Evolutionary conservation across 768 basidiomycete species (phyloP).

Genomic region (Auricularia heimuer): DNA sequence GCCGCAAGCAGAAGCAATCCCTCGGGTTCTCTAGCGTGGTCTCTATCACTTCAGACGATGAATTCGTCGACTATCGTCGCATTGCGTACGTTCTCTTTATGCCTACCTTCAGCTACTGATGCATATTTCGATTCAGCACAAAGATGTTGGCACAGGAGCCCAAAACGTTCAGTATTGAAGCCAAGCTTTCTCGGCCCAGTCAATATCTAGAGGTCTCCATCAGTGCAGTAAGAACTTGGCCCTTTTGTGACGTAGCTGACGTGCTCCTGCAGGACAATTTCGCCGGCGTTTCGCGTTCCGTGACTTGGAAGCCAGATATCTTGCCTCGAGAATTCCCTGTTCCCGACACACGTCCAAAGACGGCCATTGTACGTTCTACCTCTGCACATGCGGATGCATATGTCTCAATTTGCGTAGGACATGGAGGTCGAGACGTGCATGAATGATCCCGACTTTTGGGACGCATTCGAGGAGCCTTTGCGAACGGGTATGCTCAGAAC

Average conservation of each 20-base stretch:
- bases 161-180: constrained; percentile 52
- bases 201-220: constrained; percentile 54
- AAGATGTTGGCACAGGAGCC: constrained; percentile 44
- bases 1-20: constrained; percentile 15
- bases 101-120: background rate
- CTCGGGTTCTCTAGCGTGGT: constrained; percentile 62
- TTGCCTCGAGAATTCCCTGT: constrained; percentile 50
- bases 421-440: constrained; percentile 57
- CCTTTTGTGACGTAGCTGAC: constrained; percentile 7
- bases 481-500: background rate
- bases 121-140: constrained; percentile 37
- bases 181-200: constrained; percentile 61
- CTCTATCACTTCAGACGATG: constrained; percentile 64
- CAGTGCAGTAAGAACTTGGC: constrained; percentile 40
- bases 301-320: constrained; percentile 50
- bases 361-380: constrained; percentile 35
- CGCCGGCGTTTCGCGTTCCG: constrained; percentile 51
- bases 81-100: constrained; percentile 45
- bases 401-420: constrained; percentile 33
- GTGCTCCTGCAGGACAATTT: constrained; percentile 48
- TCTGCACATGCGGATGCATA: background rate
- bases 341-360: constrained; percentile 61
- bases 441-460: constrained; percentile 61
- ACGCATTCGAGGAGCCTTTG: constrained; percentile 23
- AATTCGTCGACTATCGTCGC: constrained; percentile 70